Percentiles rank a stretch among this genome's conserved stretches.
Conservation (phyloP, 441 rosid genomes). For the Pelargonium hybrid region DNA sequence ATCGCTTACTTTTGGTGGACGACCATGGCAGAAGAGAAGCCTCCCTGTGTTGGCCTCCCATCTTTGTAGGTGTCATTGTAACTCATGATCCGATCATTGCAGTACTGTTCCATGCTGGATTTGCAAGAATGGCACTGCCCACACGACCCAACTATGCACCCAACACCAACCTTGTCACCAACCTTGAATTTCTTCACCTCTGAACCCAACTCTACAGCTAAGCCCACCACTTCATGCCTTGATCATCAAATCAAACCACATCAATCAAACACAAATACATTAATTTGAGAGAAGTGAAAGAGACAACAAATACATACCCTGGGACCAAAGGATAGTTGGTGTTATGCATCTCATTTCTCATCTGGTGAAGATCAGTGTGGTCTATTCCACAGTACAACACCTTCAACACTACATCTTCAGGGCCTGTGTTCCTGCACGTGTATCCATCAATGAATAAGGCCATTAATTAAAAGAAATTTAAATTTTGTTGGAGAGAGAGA, state of each 20-base stretch:
- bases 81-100: constrained; percentile 23
- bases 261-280: not conserved
- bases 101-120: constrained; percentile 35
- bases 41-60: constrained; percentile 37
- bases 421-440: constrained; percentile 29
- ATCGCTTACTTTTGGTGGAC: constrained; percentile 40
- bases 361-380: constrained; percentile 39
- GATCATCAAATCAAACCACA: not conserved
- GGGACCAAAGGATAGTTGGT: constrained; percentile 38
- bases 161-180: constrained; percentile 37
- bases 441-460: not conserved
- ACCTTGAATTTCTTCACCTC: constrained; percentile 27
- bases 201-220: constrained; percentile 32
- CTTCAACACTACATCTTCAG: constrained; percentile 33
- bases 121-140: constrained; percentile 28
- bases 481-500: not conserved
- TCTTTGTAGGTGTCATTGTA: constrained; percentile 29
- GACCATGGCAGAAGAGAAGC: constrained; percentile 35
- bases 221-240: constrained; percentile 45
- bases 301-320: constrained; percentile 22
- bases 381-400: constrained; percentile 39
- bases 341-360: constrained; percentile 22
- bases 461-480: not conserved
- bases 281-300: not conserved
- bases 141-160: constrained; percentile 34